These are phyloP conservation scores for Hortiboletus campestris DNA, from an alignment of 768 basidiomycete genomes.

Conservation along the genomic window DNA sequence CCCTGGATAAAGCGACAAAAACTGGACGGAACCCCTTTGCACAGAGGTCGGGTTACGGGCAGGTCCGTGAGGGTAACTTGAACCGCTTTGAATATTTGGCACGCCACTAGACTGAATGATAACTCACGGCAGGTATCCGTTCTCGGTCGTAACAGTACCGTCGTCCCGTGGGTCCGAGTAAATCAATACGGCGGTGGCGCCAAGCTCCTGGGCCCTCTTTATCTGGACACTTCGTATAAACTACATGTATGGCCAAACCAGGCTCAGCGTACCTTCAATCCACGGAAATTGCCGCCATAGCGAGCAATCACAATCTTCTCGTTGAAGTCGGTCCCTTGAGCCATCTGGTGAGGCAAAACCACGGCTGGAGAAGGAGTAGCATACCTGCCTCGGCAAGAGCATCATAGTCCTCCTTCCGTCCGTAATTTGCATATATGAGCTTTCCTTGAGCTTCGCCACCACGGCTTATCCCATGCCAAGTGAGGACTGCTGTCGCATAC, in stretches of 20 bases:
- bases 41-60: constrained; percentile 83
- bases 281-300: constrained; percentile 79
- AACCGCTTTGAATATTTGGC: not conserved
- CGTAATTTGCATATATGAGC: constrained; percentile 57
- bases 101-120: not conserved
- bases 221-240: constrained; percentile 47
- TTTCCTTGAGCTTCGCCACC: constrained; percentile 66
- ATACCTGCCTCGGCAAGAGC: constrained; percentile 49
- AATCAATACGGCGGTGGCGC: constrained; percentile 76
- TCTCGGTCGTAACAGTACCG: constrained; percentile 71
- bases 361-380: not conserved
- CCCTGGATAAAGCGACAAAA: constrained; percentile 62
- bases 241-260: constrained; percentile 8
- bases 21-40: constrained; percentile 84
- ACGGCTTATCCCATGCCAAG: constrained; percentile 70
- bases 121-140: constrained; percentile 66
- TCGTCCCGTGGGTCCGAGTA: constrained; percentile 90
- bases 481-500: constrained; percentile 53
- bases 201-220: constrained; percentile 84
- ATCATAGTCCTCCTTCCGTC: constrained; percentile 63
- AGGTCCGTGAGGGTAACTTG: constrained; percentile 66
- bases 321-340: constrained; percentile 59
- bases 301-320: constrained; percentile 79
- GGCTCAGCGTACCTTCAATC: constrained; percentile 67
- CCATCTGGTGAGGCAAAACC: not conserved